Conservation (phyloP, 768 basidiomycete species). For the Basidioascus undulatus region DNA sequence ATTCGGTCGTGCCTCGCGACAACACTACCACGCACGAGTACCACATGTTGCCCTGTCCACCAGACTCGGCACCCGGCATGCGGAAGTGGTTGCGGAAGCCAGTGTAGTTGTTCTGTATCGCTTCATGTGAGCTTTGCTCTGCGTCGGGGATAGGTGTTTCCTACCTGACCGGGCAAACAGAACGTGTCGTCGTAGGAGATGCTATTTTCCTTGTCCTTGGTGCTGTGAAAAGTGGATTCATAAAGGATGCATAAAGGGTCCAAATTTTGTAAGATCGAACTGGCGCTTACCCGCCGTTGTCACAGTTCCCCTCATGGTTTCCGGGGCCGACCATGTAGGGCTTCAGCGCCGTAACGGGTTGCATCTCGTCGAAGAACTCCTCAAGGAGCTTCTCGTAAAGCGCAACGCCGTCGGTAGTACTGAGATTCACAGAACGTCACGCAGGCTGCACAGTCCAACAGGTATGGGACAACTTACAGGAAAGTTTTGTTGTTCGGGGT, state of each 20-base stretch:
- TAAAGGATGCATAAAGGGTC: not conserved
- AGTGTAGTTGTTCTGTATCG: too few species aligned
- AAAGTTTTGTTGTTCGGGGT: not conserved
- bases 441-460: too few species aligned
- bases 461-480: not conserved
- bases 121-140: too few species aligned
- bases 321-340: conserved; percentile 16
- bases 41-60: conserved; percentile 12
- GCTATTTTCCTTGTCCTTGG: not conserved
- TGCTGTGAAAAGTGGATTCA: too few species aligned
- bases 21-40: conserved; percentile 12
- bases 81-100: conserved; percentile 10
- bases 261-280: not conserved
- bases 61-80: conserved; percentile 10
- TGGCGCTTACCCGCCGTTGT: conserved; percentile 4
- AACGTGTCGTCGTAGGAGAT: conserved; percentile 2
- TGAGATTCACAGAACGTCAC: too few species aligned
- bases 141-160: conserved; percentile 3
- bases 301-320: conserved; percentile 15
- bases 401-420: not conserved
- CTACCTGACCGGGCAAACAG: conserved; percentile 3
- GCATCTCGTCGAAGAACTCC: conserved; percentile 11
- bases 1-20: too few species aligned
- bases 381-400: conserved; percentile 7
- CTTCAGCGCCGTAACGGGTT: conserved; percentile 7